Percentiles rank a stretch among this genome's conserved stretches.
Conservation (phyloP, 2,329 filamentous ascomycete species). For the Colletotrichum godetiae region DNA sequence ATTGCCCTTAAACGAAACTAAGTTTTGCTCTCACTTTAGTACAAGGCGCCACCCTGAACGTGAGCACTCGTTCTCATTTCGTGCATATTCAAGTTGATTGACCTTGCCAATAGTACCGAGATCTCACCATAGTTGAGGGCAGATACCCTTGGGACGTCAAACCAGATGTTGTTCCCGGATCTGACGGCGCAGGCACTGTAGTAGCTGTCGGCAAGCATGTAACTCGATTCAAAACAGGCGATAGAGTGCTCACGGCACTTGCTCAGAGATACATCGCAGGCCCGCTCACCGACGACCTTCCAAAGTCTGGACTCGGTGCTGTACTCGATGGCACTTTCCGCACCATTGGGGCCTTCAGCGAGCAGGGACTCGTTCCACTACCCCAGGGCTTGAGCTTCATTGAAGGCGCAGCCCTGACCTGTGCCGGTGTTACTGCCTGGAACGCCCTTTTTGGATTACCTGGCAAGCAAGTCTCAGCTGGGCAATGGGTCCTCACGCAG, state of each 20-base stretch:
- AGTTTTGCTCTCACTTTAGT: conserved; percentile 43
- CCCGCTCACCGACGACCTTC: conserved; percentile 44
- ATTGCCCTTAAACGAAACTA: conserved; percentile 52
- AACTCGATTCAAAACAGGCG: conserved; percentile 60
- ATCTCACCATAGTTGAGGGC: conserved; percentile 43
- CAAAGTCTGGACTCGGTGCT: conserved; percentile 50
- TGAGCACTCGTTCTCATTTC: not conserved
- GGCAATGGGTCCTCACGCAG: conserved; percentile 52
- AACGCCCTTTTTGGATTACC: conserved; percentile 66
- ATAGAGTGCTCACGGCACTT: conserved; percentile 57
- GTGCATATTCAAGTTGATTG: not conserved
- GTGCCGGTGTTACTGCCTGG: conserved; percentile 67
- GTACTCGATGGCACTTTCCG: conserved; percentile 46
- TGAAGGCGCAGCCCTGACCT: conserved; percentile 69
- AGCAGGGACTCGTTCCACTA: conserved; percentile 70
- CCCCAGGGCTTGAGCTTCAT: conserved; percentile 62
- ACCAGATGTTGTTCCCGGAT: conserved; percentile 45
- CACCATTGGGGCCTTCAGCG: conserved; percentile 43
- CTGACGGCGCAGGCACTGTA: conserved; percentile 64
- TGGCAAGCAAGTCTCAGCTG: conserved; percentile 46
- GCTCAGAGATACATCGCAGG: conserved; percentile 48
- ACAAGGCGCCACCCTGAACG: conserved; percentile 26
- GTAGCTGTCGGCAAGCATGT: conserved; percentile 59
- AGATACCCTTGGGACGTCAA: conserved; percentile 41
- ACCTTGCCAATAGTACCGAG: conserved; percentile 23